Conservation (phyloP, 208 protist species). For the Entamoeba nuttalli region DNA sequence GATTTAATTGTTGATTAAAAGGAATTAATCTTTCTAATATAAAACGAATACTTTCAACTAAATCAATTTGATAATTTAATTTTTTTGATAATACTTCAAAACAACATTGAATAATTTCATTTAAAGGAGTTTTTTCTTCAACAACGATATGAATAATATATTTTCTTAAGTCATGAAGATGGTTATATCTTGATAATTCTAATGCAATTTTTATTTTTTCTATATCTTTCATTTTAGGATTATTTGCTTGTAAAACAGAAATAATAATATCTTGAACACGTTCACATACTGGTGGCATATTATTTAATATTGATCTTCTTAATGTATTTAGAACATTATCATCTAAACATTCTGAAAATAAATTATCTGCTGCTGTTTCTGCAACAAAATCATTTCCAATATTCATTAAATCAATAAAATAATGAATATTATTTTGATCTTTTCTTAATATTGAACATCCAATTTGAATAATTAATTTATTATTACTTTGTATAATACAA, state of each 20-base stretch:
- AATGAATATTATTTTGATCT: not conserved
- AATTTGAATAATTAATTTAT: not conserved
- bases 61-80: not conserved
- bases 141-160: not conserved
- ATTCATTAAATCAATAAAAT: not conserved
- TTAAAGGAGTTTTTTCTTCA: not conserved
- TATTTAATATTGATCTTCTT: not conserved
- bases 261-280: not conserved
- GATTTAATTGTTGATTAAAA: not conserved
- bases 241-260: not conserved
- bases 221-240: not conserved
- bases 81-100: not conserved
- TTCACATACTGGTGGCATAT: not conserved
- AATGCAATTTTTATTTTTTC: not conserved
- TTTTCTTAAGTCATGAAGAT: not conserved
- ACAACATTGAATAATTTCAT: not conserved
- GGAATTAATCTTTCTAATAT: not conserved
- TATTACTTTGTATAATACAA: not conserved
- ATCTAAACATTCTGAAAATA: not conserved
- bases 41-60: not conserved
- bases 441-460: not conserved
- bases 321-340: not conserved
- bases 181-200: not conserved
- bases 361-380: not conserved
- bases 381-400: not conserved